Evolutionary conservation across 129 eudicot genomes (phyloP).

Genomic region (Flaveria ramosissima): DNA sequence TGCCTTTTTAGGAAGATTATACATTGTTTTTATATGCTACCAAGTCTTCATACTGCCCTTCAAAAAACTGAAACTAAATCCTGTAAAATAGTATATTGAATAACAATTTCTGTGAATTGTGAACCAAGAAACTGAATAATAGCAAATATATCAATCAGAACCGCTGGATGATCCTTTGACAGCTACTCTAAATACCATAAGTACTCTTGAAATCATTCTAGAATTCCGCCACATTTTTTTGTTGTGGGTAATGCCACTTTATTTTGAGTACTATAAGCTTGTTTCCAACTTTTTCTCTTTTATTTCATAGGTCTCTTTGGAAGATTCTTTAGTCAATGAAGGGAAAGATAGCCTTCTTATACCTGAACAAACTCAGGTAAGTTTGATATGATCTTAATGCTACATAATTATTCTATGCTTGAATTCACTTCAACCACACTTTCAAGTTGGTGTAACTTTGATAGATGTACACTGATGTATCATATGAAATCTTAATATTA

Average conservation of each 20-base stretch:
- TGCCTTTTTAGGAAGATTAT: neutral
- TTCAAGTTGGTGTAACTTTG: constrained; percentile 1
- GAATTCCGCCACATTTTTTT: neutral
- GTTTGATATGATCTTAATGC: constrained; percentile 10
- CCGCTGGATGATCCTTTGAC: neutral
- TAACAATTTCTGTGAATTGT: neutral
- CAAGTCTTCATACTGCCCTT: too few species aligned
- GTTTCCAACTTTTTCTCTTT: neutral
- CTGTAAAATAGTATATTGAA: neutral
- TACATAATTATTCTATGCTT: constrained; percentile 9
- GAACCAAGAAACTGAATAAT: neutral
- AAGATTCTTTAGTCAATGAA: constrained; percentile 48
- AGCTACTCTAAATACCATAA: neutral
- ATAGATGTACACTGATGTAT: constrained; percentile 15
- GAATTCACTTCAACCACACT: neutral
- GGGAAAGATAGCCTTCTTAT: constrained; percentile 86
- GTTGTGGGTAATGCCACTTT: neutral
- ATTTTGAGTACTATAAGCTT: neutral
- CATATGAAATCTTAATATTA: constrained; percentile 5
- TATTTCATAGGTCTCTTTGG: constrained; percentile 58
- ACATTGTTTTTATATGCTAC: neutral
- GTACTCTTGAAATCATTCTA: neutral
- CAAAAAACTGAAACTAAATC: neutral
- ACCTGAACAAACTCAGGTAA: constrained; percentile 71
- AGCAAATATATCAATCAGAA: neutral